Percentiles rank a stretch among this genome's conserved stretches.
Evolutionary conservation across 1,139 yeast species (phyloP).

Genomic region (Pichia kudriavzevii): DNA sequence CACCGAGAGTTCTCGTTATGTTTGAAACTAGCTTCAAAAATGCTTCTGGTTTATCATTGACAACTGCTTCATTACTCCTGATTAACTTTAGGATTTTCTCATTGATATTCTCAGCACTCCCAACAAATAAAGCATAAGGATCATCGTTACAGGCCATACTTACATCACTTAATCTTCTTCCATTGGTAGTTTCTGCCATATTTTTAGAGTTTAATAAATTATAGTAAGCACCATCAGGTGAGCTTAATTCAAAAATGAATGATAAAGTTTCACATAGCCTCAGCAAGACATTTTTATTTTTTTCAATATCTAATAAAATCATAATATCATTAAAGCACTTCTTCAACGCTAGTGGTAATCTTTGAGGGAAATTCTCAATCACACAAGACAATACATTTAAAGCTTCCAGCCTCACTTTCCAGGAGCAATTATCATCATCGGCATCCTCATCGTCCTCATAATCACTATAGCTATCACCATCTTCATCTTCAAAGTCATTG

Average conservation of each 20-base stretch:
- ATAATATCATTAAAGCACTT: constrained; percentile 23
- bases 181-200: constrained; percentile 17
- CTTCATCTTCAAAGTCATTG: constrained; percentile 38
- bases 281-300: constrained; percentile 35
- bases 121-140: constrained; percentile 19
- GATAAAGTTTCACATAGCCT: constrained; percentile 33
- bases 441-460: constrained; percentile 21
- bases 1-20: constrained; percentile 20
- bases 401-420: constrained; percentile 49
- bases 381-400: constrained; percentile 18
- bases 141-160: constrained; percentile 26
- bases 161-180: constrained; percentile 24
- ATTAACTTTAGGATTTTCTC: constrained; percentile 7
- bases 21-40: constrained; percentile 9
- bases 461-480: constrained; percentile 35
- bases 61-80: not conserved
- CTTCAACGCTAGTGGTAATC: constrained; percentile 24
- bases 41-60: constrained; percentile 4
- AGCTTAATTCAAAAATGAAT: constrained; percentile 25
- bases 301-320: constrained; percentile 31
- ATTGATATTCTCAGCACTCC: constrained; percentile 13
- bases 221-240: constrained; percentile 26
- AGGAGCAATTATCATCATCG: constrained; percentile 46
- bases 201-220: constrained; percentile 20
- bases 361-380: constrained; percentile 31